Percentiles rank a stretch among this genome's conserved stretches.
phyloP scores from a whole-genome alignment of 176 grass and related monocot genomes.

The Eragrostis nindensis region DNA sequence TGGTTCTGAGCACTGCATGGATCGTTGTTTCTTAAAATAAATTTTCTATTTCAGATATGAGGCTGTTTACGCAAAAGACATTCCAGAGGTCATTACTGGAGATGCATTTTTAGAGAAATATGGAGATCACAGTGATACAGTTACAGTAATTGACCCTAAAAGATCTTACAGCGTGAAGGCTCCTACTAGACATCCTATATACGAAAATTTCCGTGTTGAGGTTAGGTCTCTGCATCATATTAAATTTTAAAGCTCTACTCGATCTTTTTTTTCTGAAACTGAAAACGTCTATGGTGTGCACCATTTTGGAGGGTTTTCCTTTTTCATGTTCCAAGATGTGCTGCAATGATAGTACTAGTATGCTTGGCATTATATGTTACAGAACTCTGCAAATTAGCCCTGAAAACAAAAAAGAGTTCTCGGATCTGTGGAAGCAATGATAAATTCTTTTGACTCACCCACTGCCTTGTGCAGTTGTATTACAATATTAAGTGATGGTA shows the following conservation, averaged over 20 bases:
- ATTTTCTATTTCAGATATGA: constrained; percentile 69
- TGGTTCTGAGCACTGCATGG: constrained; percentile 4
- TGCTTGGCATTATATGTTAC: not conserved
- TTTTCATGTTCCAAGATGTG: not conserved
- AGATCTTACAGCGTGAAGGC: constrained; percentile 78
- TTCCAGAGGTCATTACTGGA: constrained; percentile 72
- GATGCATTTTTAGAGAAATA: constrained; percentile 80
- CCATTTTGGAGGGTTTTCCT: not conserved
- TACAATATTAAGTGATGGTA: not conserved
- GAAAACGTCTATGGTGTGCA: not conserved
- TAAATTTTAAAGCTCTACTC: not conserved
- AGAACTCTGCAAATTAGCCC: not conserved
- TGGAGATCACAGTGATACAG: constrained; percentile 70
- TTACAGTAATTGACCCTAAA: constrained; percentile 78
- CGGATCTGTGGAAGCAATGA: not conserved
- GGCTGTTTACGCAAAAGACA: constrained; percentile 80
- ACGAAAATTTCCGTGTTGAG: constrained; percentile 96
- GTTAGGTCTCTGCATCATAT: constrained; percentile 32
- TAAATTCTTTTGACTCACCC: constrained; percentile 13
- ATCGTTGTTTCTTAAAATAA: not conserved
- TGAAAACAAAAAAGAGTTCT: not conserved
- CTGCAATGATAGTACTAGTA: not conserved
- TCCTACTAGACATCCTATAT: constrained; percentile 94
- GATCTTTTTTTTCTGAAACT: not conserved
- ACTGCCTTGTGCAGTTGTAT: not conserved